Conservation (phyloP, 176 grass and related monocot genomes). For the Musa troglodytarum region DNA sequence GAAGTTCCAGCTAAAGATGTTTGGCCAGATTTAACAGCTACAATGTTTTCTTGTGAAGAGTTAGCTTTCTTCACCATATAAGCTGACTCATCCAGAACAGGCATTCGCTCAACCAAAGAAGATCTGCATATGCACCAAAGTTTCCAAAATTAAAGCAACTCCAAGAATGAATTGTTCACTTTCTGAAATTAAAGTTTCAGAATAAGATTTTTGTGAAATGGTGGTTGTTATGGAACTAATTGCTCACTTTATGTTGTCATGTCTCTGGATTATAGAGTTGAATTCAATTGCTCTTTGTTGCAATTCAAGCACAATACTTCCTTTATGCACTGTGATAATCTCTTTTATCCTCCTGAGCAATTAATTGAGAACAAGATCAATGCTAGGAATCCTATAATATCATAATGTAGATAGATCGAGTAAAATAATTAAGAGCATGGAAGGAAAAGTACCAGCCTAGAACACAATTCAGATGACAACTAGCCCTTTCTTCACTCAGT, state of each 20-base stretch:
- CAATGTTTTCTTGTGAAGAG: conserved; percentile 45
- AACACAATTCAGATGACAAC: no score
- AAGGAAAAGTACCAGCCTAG: no score
- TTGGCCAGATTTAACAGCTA: conserved; percentile 40
- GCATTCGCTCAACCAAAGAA: conserved; percentile 95
- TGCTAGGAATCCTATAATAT: background rate
- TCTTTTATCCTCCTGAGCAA: conserved; percentile 77
- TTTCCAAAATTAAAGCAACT: background rate
- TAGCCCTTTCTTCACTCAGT: no score
- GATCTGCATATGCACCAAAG: conserved; percentile 47
- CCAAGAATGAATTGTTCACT: conserved; percentile 9
- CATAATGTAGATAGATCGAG: background rate
- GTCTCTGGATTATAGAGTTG: conserved; percentile 93
- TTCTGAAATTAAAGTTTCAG: background rate
- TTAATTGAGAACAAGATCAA: background rate
- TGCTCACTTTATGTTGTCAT: conserved; percentile 76
- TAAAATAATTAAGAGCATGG: no score
- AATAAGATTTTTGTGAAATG: background rate
- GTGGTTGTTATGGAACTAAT: background rate
- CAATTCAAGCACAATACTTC: conserved; percentile 73
- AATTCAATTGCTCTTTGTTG: conserved; percentile 99
- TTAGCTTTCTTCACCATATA: conserved; percentile 66
- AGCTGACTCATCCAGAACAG: conserved; percentile 77
- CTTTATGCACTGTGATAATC: conserved; percentile 78
- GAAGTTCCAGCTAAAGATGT: conserved; percentile 34